Evolutionary conservation across 2,329 filamentous ascomycete species (phyloP).

Genomic region (Metarhizium brunneum): DNA sequence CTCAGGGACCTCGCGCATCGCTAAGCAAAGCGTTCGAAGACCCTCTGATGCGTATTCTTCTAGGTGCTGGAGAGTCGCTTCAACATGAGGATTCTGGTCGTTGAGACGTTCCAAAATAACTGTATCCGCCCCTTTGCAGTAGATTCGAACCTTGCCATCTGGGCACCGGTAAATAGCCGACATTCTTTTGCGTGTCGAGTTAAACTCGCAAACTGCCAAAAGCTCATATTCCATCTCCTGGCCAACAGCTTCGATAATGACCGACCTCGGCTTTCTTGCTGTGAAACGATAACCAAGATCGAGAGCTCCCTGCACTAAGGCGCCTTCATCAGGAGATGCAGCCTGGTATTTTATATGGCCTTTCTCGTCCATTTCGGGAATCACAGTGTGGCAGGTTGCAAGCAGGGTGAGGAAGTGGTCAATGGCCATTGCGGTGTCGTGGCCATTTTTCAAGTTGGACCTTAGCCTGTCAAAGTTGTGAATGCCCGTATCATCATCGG

Average conservation of each 20-base stretch:
- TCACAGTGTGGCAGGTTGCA: conserved; percentile 91
- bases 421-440: conserved; percentile 41
- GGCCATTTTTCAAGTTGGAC: conserved; percentile 53
- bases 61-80: conserved; percentile 86
- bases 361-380: conserved; percentile 77
- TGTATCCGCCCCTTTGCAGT: conserved; percentile 95
- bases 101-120: conserved; percentile 89
- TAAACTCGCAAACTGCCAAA: conserved; percentile 97
- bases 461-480: conserved; percentile 73
- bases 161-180: conserved; percentile 95
- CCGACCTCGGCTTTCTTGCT: conserved; percentile 79
- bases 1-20: conserved; percentile 87
- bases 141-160: conserved; percentile 87
- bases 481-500: conserved; percentile 74
- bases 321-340: conserved; percentile 92
- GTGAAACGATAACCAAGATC: conserved; percentile 81
- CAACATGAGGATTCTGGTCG: conserved; percentile 75
- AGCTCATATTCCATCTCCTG: conserved; percentile 76
- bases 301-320: conserved; percentile 87
- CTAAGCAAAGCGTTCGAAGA: conserved; percentile 85
- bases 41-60: conserved; percentile 98
- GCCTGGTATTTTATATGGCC: conserved; percentile 94
- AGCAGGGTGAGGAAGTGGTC: conserved; percentile 83
- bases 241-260: conserved; percentile 71
- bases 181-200: conserved; percentile 90